A percentile compares a stretch with the other conserved stretches of the same genome.
Evolutionary conservation across 2,329 filamentous ascomycete genomes (phyloP).

Genomic region (Zasmidium citrigriseum): DNA sequence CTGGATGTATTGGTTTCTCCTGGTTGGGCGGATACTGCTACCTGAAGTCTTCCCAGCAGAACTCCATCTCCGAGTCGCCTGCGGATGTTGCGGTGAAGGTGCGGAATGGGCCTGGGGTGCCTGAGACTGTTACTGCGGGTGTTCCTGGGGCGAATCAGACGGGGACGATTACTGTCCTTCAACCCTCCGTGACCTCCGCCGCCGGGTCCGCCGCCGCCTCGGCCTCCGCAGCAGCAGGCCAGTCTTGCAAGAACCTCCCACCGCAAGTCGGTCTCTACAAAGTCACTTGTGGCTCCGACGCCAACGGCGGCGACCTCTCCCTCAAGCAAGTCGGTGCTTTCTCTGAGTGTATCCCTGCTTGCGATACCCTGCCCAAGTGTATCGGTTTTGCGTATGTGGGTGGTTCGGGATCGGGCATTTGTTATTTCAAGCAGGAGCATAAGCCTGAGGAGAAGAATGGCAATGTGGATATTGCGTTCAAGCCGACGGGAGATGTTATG

Average conservation of each 20-base stretch:
- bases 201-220: not conserved
- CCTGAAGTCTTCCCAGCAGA: constrained; percentile 1
- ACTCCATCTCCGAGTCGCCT: constrained; percentile 1
- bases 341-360: constrained; percentile 23
- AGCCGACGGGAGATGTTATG: not conserved
- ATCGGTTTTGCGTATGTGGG: constrained; percentile 19
- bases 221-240: not conserved
- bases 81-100: constrained; percentile 4
- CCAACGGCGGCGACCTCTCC: constrained; percentile 23
- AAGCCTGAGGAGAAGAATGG: constrained; percentile 1
- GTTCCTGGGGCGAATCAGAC: not conserved
- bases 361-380: constrained; percentile 14
- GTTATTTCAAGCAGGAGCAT: constrained; percentile 18
- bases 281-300: constrained; percentile 1
- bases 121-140: not conserved
- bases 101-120: not conserved
- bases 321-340: constrained; percentile 17
- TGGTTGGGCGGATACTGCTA: not conserved
- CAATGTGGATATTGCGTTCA: not conserved
- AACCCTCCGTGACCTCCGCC: constrained; percentile 4
- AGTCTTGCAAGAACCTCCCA: not conserved
- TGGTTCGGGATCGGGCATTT: constrained; percentile 9
- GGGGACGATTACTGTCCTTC: not conserved
- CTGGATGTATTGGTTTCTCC: constrained; percentile 1
- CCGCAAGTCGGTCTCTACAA: constrained; percentile 2